Evolutionary conservation across 768 basidiomycete species (phyloP).

Genomic region (Tubosaeta sp.): DNA sequence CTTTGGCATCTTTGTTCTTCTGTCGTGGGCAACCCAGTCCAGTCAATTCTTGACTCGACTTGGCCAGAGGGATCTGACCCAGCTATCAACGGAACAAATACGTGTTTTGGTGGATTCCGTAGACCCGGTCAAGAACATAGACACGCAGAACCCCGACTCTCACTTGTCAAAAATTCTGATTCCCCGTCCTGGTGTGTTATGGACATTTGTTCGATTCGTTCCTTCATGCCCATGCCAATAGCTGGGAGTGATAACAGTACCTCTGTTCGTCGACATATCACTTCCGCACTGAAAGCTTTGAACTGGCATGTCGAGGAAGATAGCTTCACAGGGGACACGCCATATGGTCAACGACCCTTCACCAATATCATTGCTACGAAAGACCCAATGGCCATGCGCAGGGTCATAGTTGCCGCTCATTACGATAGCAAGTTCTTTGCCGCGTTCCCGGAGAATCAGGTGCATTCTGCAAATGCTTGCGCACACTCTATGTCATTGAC

Average conservation of each 20-base stretch:
- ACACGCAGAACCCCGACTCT: conserved; percentile 59
- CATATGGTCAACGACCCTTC: conserved; percentile 74
- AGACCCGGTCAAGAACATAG: conserved; percentile 66
- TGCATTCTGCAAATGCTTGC: conserved; percentile 28
- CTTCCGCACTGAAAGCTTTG: conserved; percentile 61
- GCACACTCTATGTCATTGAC: conserved; percentile 8
- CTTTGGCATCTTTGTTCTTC: conserved; percentile 11
- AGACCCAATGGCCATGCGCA: conserved; percentile 75
- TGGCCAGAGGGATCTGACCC: conserved; percentile 34
- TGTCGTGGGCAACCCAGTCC: conserved; percentile 23
- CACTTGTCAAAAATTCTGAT: conserved; percentile 84
- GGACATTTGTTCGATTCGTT: conserved; percentile 1
- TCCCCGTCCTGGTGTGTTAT: conserved; percentile 67
- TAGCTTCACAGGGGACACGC: conserved; percentile 72
- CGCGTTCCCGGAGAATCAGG: conserved; percentile 68
- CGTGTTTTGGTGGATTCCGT: conserved; percentile 45
- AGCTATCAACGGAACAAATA: conserved; percentile 51
- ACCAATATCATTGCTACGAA: conserved; percentile 95
- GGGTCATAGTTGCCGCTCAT: conserved; percentile 87
- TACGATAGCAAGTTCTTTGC: conserved; percentile 91
- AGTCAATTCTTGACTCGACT: conserved; percentile 30
- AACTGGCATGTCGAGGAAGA: conserved; percentile 91
- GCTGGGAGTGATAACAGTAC: conserved; percentile 78
- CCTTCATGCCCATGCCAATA: conserved; percentile 21
- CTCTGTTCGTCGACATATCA: conserved; percentile 76